phyloP scores from a whole-genome alignment of 768 basidiomycete genomes.

The Tremella fuciformis region DNA sequence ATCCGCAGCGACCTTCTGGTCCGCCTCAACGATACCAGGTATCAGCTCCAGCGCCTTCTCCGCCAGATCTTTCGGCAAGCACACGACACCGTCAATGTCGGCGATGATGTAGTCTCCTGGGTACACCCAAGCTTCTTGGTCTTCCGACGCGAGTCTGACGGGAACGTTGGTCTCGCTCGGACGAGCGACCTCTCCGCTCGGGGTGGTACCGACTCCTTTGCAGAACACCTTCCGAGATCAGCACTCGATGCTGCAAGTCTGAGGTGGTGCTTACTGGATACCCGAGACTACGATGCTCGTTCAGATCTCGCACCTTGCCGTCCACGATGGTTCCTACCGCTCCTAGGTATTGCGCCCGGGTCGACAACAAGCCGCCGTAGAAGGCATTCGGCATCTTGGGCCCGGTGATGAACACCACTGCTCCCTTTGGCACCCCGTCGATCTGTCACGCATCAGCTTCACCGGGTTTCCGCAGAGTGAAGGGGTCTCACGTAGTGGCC shows the following conservation, averaged over 20 bases:
- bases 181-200: conserved; percentile 48
- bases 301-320: background rate
- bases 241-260: no score
- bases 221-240: conserved; percentile 17
- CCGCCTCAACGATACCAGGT: conserved; percentile 61
- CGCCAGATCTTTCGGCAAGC: conserved; percentile 62
- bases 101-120: conserved; percentile 82
- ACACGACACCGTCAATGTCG: conserved; percentile 85
- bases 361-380: conserved; percentile 13
- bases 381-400: conserved; percentile 10
- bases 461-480: no score
- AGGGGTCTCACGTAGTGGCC: conserved; percentile 12
- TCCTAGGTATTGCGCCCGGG: conserved; percentile 4
- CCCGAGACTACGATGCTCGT: no score
- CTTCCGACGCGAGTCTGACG: background rate
- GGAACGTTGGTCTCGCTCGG: conserved; percentile 43
- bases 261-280: no score
- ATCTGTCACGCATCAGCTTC: conserved; percentile 5
- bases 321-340: conserved; percentile 8
- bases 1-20: conserved; percentile 53
- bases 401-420: conserved; percentile 8
- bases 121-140: conserved; percentile 56
- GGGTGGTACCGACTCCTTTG: conserved; percentile 31
- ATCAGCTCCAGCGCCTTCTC: conserved; percentile 62
- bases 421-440: conserved; percentile 2